These are phyloP conservation scores for Oenanthe javanica DNA, from an alignment of 140 eudicot genomes.

Conservation along the genomic window DNA sequence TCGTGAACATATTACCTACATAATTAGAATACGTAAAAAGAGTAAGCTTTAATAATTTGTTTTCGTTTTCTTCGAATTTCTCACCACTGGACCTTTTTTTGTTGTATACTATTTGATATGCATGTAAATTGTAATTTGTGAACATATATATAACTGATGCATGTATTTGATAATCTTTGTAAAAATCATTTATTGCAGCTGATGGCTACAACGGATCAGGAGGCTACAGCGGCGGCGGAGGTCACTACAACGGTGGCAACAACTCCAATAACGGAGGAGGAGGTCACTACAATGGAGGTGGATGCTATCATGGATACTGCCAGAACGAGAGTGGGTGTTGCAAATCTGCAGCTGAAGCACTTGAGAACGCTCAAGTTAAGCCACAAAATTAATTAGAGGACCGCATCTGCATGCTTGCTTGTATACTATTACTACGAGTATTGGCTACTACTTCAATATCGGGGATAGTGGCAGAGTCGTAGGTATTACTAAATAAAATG, in stretches of 20 bases:
- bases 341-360: neutral
- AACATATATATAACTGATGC: too few species aligned
- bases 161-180: too few species aligned
- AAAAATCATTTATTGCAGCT: neutral
- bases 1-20: too few species aligned
- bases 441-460: neutral
- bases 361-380: neutral
- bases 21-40: too few species aligned
- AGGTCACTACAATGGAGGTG: neutral
- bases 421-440: neutral
- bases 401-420: neutral
- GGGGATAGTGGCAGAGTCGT: neutral
- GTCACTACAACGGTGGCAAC: neutral
- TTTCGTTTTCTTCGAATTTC: too few species aligned
- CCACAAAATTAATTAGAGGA: neutral
- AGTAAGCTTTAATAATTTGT: too few species aligned
- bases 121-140: too few species aligned
- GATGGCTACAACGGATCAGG: neutral
- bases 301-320: too few species aligned
- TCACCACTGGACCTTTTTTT: too few species aligned
- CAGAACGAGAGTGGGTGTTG: neutral
- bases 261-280: neutral
- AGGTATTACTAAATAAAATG: neutral
- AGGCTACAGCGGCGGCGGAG: neutral
- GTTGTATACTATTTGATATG: too few species aligned